A percentile compares a stretch with the other conserved stretches of the same genome.
These are phyloP conservation scores for Mortierella sp. DNA, from an alignment of 371 early-diverging fungal species.

Conservation along the genomic window DNA sequence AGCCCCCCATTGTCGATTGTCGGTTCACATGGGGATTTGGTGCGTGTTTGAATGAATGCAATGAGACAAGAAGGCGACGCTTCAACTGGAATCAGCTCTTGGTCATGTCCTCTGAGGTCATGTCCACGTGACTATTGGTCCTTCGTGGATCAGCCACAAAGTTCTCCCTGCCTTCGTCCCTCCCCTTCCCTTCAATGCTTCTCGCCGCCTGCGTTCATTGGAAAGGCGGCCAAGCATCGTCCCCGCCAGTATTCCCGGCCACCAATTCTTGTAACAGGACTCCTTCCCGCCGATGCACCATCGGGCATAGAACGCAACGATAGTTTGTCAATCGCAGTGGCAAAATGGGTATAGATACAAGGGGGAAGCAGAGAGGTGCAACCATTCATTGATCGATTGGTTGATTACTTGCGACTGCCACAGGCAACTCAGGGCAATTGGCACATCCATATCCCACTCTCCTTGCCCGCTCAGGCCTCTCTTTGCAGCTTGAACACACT, in stretches of 20 bases:
- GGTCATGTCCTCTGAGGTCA: neutral
- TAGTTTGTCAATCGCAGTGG: no score
- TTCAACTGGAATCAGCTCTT: neutral
- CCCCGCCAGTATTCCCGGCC: neutral
- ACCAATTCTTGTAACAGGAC: neutral
- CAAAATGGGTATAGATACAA: no score
- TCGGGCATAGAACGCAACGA: neutral
- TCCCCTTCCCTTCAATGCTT: neutral
- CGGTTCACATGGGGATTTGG: neutral
- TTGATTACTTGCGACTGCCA: no score
- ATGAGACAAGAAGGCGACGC: neutral
- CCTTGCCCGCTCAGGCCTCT: no score
- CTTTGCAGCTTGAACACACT: no score
- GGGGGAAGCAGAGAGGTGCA: no score
- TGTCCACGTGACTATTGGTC: neutral
- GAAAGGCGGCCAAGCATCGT: neutral
- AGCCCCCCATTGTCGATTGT: neutral
- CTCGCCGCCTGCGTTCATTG: neutral
- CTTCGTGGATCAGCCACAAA: neutral
- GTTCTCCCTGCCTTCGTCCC: neutral
- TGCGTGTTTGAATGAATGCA: neutral
- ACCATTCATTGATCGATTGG: no score
- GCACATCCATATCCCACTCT: no score
- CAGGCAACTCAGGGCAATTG: no score
- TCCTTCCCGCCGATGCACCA: neutral